A percentile compares a stretch with the other conserved stretches of the same genome.
These are phyloP conservation scores for Nemania sp. DNA, from an alignment of 2,329 filamentous ascomycete species.

Conservation along the genomic window DNA sequence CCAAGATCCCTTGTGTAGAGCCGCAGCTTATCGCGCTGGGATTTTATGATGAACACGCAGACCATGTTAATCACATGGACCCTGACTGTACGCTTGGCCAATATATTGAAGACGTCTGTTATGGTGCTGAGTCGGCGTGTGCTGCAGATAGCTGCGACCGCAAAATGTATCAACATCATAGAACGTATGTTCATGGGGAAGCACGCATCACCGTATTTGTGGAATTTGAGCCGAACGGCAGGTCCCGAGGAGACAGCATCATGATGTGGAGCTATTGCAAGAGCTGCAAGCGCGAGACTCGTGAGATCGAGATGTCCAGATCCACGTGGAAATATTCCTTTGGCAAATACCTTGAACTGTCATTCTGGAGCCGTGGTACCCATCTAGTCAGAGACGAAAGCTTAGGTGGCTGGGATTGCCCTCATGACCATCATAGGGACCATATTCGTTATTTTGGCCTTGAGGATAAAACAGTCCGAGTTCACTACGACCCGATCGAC, in stretches of 20 bases:
- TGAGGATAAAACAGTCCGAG: slow-evolving; percentile 79
- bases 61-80: slow-evolving; percentile 64
- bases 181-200: slow-evolving; percentile 95
- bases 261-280: slow-evolving; percentile 99
- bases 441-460: slow-evolving; percentile 93
- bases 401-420: slow-evolving; percentile 56
- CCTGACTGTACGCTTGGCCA: slow-evolving; percentile 92
- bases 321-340: slow-evolving; percentile 98
- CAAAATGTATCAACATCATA: slow-evolving; percentile 88
- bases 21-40: slow-evolving; percentile 87
- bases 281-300: slow-evolving; percentile 85
- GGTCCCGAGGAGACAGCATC: slow-evolving; percentile 64
- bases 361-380: slow-evolving; percentile 90
- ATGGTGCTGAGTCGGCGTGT: slow-evolving; percentile 75
- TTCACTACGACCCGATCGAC: slow-evolving; percentile 92
- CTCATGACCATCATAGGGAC: slow-evolving; percentile 89
- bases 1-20: slow-evolving; percentile 89
- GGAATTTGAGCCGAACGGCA: slow-evolving; percentile 62
- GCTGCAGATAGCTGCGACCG: slow-evolving; percentile 83
- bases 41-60: slow-evolving; percentile 89
- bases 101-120: slow-evolving; percentile 89
- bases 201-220: slow-evolving; percentile 91
- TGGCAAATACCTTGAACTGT: slow-evolving; percentile 95
- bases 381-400: slow-evolving; percentile 69
- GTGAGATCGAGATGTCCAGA: slow-evolving; percentile 87